phyloP scores from a whole-genome alignment of 2,329 filamentous ascomycete genomes.

The Acrodontium crateriforme region DNA sequence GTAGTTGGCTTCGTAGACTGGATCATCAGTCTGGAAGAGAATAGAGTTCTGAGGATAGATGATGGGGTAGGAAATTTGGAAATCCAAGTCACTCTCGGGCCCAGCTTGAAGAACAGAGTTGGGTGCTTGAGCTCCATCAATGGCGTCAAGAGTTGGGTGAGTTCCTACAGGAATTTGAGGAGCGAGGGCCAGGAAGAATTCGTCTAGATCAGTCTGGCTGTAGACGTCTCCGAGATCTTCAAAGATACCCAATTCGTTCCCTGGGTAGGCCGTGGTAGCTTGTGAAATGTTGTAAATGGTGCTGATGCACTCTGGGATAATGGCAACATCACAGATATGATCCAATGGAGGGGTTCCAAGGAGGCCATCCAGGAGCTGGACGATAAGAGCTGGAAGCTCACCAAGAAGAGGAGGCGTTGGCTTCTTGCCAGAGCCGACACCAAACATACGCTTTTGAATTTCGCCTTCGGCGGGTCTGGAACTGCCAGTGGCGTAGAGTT shows the following conservation, averaged over 20 bases:
- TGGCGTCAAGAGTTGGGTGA: conserved; percentile 23
- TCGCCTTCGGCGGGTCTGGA: conserved; percentile 4
- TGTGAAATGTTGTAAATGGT: conserved; percentile 32
- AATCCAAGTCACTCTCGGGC: conserved; percentile 28
- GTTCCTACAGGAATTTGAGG: conserved; percentile 26
- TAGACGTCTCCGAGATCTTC: conserved; percentile 31
- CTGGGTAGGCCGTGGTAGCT: conserved; percentile 20
- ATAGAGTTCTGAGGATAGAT: conserved; percentile 35
- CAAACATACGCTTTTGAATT: conserved; percentile 8
- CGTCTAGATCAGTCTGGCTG: conserved; percentile 29
- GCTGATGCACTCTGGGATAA: conserved; percentile 30
- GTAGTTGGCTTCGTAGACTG: conserved; percentile 27
- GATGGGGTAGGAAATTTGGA: conserved; percentile 34
- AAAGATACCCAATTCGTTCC: conserved; percentile 34
- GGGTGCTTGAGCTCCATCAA: conserved; percentile 29
- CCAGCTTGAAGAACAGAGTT: conserved; percentile 15
- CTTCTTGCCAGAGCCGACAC: not conserved
- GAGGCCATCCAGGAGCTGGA: not conserved
- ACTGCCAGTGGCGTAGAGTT: conserved; percentile 22
- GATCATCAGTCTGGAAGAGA: conserved; percentile 35
- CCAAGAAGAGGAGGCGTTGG: not conserved
- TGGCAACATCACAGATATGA: conserved; percentile 7
- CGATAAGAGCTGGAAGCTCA: not conserved
- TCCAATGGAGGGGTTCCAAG: not conserved
- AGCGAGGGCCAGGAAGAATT: conserved; percentile 26